Evolutionary conservation across 1,139 yeast species (phyloP).

Genomic region (Candida frijolesensis): DNA sequence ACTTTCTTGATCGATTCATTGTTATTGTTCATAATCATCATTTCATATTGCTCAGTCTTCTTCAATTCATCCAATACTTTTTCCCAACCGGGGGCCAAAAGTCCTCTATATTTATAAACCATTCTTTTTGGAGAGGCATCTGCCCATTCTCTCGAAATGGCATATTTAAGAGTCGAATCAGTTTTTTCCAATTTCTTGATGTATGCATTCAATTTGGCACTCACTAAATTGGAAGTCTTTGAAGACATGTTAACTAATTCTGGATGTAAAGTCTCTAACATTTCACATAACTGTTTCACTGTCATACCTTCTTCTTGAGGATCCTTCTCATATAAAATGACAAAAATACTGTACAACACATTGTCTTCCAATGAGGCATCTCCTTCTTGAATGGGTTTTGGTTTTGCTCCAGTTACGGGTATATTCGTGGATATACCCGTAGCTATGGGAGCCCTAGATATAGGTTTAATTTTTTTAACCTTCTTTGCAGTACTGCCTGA

Average conservation of each 20-base stretch:
- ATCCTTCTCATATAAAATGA: constrained; percentile 68
- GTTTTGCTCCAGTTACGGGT: constrained; percentile 82
- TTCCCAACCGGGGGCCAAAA: constrained; percentile 70
- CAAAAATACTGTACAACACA: constrained; percentile 72
- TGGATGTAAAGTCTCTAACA: constrained; percentile 70
- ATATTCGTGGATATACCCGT: constrained; percentile 77
- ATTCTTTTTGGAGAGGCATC: constrained; percentile 85
- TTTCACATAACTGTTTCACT: constrained; percentile 80
- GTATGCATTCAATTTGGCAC: constrained; percentile 81
- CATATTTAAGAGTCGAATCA: constrained; percentile 68
- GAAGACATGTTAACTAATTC: constrained; percentile 79
- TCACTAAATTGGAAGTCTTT: constrained; percentile 75
- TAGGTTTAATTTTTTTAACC: constrained; percentile 37
- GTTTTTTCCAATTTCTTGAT: constrained; percentile 84
- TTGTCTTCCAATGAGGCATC: constrained; percentile 71
- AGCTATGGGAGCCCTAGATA: constrained; percentile 55
- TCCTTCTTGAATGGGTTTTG: constrained; percentile 63
- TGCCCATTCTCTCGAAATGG: constrained; percentile 85
- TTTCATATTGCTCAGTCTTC: constrained; percentile 15
- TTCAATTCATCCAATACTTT: constrained; percentile 49
- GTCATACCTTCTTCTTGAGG: constrained; percentile 77
- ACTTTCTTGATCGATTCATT: constrained; percentile 1
- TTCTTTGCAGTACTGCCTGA: constrained; percentile 4
- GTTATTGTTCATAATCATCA: neutral
- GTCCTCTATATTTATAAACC: constrained; percentile 83